phyloP scores from a whole-genome alignment of 148 eudicot genomes.

The Rhododendron ferrugineum region DNA sequence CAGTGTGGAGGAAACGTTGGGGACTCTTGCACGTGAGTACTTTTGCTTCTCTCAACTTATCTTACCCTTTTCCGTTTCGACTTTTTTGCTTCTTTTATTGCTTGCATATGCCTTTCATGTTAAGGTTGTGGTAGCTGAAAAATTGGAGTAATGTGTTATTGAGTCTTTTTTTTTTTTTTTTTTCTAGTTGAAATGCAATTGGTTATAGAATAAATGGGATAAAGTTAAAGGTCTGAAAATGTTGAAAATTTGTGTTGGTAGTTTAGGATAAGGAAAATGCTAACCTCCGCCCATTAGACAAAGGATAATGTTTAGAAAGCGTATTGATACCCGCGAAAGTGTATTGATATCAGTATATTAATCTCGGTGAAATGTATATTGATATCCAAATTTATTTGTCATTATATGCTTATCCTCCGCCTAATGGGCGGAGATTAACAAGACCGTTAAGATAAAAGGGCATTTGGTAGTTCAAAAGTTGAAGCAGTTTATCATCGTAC shows the following conservation, averaged over 20 bases:
- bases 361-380: too few relatives aligned
- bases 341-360: too few relatives aligned
- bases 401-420: too few relatives aligned
- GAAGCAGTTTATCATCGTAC: background rate
- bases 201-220: background rate
- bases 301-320: too few relatives aligned
- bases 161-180: background rate
- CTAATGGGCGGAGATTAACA: too few relatives aligned
- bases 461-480: background rate
- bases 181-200: background rate
- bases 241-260: background rate
- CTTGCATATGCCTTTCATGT: background rate
- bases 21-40: slow-evolving; percentile 74
- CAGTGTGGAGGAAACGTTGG: slow-evolving; percentile 96
- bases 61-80: background rate
- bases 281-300: too few relatives aligned
- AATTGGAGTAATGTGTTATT: background rate
- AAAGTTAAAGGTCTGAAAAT: background rate
- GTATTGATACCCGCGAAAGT: too few relatives aligned
- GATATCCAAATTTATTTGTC: too few relatives aligned
- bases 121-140: background rate
- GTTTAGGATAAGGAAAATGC: background rate
- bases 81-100: background rate
- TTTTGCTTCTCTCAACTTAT: background rate
- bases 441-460: background rate